Evolutionary conservation across 805 yeast species (phyloP).

Genomic region (Groenewaldozyma salmanticensis): DNA sequence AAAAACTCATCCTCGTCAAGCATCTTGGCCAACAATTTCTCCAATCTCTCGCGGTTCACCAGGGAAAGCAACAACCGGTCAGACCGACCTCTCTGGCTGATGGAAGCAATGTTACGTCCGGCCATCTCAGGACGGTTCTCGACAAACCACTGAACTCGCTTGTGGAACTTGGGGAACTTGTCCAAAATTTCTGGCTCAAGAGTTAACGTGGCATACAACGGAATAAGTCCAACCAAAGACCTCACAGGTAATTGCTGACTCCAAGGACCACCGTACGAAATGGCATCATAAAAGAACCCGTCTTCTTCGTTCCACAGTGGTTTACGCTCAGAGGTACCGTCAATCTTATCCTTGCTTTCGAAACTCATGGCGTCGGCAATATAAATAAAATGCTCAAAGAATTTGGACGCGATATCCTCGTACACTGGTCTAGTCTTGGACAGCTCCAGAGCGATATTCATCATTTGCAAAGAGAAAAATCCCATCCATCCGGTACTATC

Average conservation of each 20-base stretch:
- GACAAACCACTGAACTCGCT: constrained; percentile 76
- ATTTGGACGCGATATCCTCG: constrained; percentile 89
- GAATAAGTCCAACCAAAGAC: constrained; percentile 85
- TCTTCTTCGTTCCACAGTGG: constrained; percentile 87
- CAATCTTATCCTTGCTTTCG: constrained; percentile 26
- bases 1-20: constrained; percentile 80
- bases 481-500: constrained; percentile 99
- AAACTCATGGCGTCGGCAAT: constrained; percentile 93
- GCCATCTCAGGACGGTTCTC: constrained; percentile 60
- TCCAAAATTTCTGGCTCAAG: constrained; percentile 75
- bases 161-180: constrained; percentile 71
- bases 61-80: constrained; percentile 71
- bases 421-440: constrained; percentile 79
- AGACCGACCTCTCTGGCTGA: constrained; percentile 69
- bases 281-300: constrained; percentile 83
- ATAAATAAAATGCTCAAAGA: constrained; percentile 83
- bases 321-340: constrained; percentile 39
- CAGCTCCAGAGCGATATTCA: constrained; percentile 82
- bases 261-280: constrained; percentile 64
- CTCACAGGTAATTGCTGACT: constrained; percentile 68
- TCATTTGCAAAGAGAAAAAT: constrained; percentile 80
- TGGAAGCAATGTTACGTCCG: constrained; percentile 76
- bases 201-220: constrained; percentile 80
- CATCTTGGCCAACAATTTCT: constrained; percentile 67
- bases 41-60: constrained; percentile 70